Percentiles rank a stretch among this genome's conserved stretches.
phyloP scores from a whole-genome alignment of 176 grass and related monocot species.

The Coix lacrymajobi region DNA sequence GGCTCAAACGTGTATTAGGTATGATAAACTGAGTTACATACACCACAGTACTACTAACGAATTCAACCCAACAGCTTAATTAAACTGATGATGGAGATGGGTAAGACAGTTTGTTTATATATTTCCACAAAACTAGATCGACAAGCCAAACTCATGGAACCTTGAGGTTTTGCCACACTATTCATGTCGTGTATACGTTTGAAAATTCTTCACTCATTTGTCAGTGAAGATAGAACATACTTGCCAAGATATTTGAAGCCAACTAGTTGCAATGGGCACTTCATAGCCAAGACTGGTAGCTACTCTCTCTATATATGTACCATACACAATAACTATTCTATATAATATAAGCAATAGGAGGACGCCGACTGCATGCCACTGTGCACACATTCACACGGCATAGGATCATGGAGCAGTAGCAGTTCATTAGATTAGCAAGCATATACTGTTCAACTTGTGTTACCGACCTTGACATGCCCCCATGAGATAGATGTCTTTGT shows the following conservation, averaged over 20 bases:
- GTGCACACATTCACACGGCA: background rate
- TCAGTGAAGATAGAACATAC: background rate
- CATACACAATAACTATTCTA: no score
- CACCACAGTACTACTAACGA: no score
- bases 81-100: no score
- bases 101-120: no score
- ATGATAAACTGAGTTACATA: no score
- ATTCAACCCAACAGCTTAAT: no score
- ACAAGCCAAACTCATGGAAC: background rate
- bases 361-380: background rate
- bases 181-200: no score
- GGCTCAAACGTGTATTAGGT: no score
- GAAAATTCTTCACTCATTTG: background rate
- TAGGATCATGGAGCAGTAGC: background rate
- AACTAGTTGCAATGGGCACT: slow-evolving; percentile 7
- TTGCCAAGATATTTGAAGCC: slow-evolving; percentile 17
- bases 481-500: slow-evolving; percentile 35
- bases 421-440: background rate
- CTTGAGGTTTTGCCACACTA: background rate
- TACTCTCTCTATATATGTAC: no score
- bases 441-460: background rate
- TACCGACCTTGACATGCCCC: slow-evolving; percentile 15
- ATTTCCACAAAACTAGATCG: background rate
- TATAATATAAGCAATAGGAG: background rate
- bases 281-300: background rate